Evolutionary conservation across 2,329 filamentous ascomycete species (phyloP), one percentile per base, ranked within the genome.

Genomic region (Didymella arachidicola): DNA sequence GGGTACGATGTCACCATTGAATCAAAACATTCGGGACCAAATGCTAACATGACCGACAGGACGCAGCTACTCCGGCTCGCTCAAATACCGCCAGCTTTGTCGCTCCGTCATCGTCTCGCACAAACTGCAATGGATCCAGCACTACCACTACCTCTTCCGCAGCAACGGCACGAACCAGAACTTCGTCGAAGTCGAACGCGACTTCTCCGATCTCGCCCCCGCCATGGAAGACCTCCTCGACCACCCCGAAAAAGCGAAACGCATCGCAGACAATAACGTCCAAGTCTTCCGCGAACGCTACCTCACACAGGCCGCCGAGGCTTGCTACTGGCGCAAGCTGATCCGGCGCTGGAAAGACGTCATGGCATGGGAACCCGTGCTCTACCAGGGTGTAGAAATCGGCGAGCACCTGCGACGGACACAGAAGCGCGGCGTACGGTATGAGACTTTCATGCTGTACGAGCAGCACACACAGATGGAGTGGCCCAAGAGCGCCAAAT

Each of bases 21-120:
- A 25, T 14, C 14, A 26, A n/a, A 2, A 10, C 8, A 45, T 16
- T 39, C 7, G 0, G 19, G n/a, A 19, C 1, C 36, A n/a, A 39
- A 10, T 27, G 45, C 64, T 70, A 62, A 69, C 62, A 58, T 45
- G 3, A 39, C n/a, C n/a, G n/a, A 29, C 48, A 75, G 72, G 73
- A 8, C 67, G 73, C 26, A 68, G 63, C 57, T 85, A 84, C 73
- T 85, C 83, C 2, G 83, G 82, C 12, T 78, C 81, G 4, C 78
- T 82, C 19, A 84, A 84, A 65, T 85, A 85, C 62, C 76, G 83
- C 10, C 79, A 83, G 48, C 81, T 82, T 64, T 86, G 83, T 70
- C 68, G 69, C 59, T 75, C 72, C 41, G 72, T 75, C 39, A 67
- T 74, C 47, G 62, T 76, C 56, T 65, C 68, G 10, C 73, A 76